A percentile compares a stretch with the other conserved stretches of the same genome.
Conservation (phyloP, 495 filamentous ascomycete genomes). For the Penicillium diatomitis region DNA sequence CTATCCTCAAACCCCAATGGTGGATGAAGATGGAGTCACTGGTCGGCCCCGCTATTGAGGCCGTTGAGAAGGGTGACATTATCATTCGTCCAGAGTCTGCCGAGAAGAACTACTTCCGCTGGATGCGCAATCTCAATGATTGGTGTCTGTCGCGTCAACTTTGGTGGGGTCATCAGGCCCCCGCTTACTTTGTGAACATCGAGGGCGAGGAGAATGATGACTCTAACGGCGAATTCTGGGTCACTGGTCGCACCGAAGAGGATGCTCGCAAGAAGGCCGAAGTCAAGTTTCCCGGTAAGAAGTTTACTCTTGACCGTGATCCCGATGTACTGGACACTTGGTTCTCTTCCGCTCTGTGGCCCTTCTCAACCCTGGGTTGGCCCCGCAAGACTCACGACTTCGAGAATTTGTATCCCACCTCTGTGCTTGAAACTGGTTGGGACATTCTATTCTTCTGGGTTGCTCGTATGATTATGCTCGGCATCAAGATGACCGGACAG, state of each 20-base stretch:
- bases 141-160: constrained; percentile 79
- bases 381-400: constrained; percentile 58
- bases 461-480: constrained; percentile 73
- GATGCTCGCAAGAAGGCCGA: constrained; percentile 56
- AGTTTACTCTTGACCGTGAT: constrained; percentile 57
- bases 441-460: constrained; percentile 88
- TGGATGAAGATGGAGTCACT: constrained; percentile 61
- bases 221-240: constrained; percentile 53
- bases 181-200: constrained; percentile 62
- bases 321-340: constrained; percentile 75
- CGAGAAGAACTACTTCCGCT: constrained; percentile 62
- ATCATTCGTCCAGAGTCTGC: constrained; percentile 61
- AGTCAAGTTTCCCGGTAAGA: constrained; percentile 58
- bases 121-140: constrained; percentile 67
- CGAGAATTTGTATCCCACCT: constrained; percentile 64
- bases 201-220: constrained; percentile 50
- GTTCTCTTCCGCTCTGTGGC: constrained; percentile 77
- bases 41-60: constrained; percentile 53
- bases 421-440: constrained; percentile 72
- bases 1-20: constrained; percentile 71
- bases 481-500: constrained; percentile 66
- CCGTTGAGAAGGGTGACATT: constrained; percentile 58
- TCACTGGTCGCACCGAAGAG: constrained; percentile 57
- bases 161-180: constrained; percentile 79
- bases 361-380: constrained; percentile 77